Conservation (phyloP, 768 basidiomycete species). For the Lactarius vividus region DNA sequence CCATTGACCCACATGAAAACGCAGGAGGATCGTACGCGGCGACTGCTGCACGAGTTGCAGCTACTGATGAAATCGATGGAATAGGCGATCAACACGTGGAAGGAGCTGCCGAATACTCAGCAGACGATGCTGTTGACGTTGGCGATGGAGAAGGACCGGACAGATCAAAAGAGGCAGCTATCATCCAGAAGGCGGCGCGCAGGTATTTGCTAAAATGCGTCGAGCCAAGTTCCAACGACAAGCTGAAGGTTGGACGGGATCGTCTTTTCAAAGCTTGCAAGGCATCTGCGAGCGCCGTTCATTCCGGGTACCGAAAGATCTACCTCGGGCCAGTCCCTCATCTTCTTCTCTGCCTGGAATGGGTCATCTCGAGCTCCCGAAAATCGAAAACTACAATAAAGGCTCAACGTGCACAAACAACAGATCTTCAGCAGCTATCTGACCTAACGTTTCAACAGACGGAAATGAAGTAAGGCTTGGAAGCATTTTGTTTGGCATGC, state of each 20-base stretch:
- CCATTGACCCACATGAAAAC: background rate
- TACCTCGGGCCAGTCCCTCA: slow-evolving; percentile 21
- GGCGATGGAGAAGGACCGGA: slow-evolving; percentile 5
- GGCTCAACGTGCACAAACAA: background rate
- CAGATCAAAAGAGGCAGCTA: background rate
- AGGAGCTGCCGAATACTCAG: slow-evolving; percentile 2
- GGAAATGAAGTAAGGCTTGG: background rate
- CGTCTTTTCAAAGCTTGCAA: slow-evolving; percentile 16
- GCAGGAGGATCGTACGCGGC: background rate
- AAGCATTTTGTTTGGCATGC: background rate
- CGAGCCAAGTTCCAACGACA: background rate
- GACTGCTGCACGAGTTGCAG: background rate
- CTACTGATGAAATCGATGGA: background rate
- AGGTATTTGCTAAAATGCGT: background rate
- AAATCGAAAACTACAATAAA: slow-evolving; percentile 4
- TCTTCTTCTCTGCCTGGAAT: slow-evolving; percentile 23
- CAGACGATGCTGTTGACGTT: background rate
- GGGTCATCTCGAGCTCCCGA: background rate
- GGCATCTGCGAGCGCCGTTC: slow-evolving; percentile 3
- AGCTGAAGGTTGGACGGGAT: background rate
- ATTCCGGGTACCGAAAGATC: slow-evolving; percentile 8
- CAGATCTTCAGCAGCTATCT: slow-evolving; percentile 11
- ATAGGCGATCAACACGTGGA: background rate
- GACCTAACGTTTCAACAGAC: slow-evolving; percentile 4
- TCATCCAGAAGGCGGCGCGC: slow-evolving; percentile 16